These are phyloP conservation scores for Cladosporium sp. DNA, from an alignment of 2,329 filamentous ascomycete genomes.

Conservation along the genomic window DNA sequence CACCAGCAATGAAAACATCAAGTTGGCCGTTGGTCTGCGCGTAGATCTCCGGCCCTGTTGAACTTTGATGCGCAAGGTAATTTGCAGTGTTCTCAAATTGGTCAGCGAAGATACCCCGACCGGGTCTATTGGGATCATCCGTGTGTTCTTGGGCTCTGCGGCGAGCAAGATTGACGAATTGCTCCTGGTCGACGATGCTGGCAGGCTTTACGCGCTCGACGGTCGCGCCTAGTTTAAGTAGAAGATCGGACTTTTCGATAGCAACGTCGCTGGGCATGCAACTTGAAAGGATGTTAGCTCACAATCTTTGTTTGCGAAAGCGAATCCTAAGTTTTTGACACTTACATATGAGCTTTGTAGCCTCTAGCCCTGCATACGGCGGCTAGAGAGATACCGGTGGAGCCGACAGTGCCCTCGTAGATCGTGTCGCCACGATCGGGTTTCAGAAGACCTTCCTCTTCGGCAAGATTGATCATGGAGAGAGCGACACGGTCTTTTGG, in stretches of 20 bases:
- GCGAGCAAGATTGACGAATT: conserved; percentile 91
- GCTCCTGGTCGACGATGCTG: conserved; percentile 85
- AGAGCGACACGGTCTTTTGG: conserved; percentile 94
- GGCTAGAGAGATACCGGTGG: conserved; percentile 91
- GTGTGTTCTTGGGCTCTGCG: conserved; percentile 73
- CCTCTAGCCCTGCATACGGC: conserved; percentile 82
- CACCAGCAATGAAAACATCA: conserved; percentile 88
- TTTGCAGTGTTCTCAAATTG: conserved; percentile 94
- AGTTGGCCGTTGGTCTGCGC: conserved; percentile 68
- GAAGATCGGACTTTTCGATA: conserved; percentile 80
- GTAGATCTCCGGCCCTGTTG: conserved; percentile 87
- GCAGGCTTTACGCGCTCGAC: conserved; percentile 88
- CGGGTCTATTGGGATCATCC: conserved; percentile 51
- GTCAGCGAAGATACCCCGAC: conserved; percentile 86
- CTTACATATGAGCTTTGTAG: conserved; percentile 82
- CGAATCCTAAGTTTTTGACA: not conserved
- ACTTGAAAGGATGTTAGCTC: conserved; percentile 31
- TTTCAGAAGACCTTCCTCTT: conserved; percentile 68
- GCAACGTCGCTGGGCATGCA: conserved; percentile 95
- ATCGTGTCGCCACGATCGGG: conserved; percentile 87
- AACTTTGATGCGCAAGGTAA: conserved; percentile 74
- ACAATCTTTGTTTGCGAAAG: not conserved
- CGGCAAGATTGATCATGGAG: conserved; percentile 78
- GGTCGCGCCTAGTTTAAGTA: conserved; percentile 83
- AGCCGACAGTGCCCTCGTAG: conserved; percentile 95